Conservation (phyloP, 2,329 filamentous ascomycete genomes). For the Pestalotiopsis sp. region DNA sequence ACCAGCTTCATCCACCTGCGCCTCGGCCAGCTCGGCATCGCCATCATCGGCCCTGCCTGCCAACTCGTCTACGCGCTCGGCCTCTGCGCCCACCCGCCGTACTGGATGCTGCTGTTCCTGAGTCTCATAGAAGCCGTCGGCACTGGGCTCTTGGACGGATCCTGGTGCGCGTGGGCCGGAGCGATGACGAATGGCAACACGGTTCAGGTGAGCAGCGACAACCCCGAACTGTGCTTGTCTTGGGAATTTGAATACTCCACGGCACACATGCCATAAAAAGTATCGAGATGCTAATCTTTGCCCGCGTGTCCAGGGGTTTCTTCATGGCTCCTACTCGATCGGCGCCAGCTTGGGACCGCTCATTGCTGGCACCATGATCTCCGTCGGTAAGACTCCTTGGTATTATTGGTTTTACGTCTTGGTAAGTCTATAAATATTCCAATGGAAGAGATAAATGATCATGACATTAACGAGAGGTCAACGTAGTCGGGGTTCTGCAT, state of each 20-base stretch:
- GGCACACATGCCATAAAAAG: not conserved
- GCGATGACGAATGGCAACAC: conserved; percentile 31
- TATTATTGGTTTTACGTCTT: conserved; percentile 42
- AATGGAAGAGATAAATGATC: too few species aligned
- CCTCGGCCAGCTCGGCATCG: conserved; percentile 44
- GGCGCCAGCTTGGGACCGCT: conserved; percentile 42
- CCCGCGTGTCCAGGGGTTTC: conserved; percentile 30
- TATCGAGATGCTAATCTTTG: not conserved
- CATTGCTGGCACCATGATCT: conserved; percentile 34
- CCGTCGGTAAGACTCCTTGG: conserved; percentile 32
- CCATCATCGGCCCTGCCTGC: conserved; percentile 39
- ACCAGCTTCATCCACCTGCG: conserved; percentile 41
- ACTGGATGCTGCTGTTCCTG: conserved; percentile 33
- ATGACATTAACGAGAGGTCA: not conserved
- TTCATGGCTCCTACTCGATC: conserved; percentile 42
- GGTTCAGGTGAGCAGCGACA: not conserved
- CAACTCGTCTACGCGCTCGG: conserved; percentile 35
- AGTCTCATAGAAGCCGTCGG: conserved; percentile 39
- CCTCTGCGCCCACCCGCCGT: conserved; percentile 33
- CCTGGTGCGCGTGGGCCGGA: conserved; percentile 48
- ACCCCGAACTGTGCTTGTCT: not conserved
- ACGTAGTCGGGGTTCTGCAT: conserved; percentile 20
- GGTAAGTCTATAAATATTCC: conserved; percentile 28
- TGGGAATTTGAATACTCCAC: not conserved
- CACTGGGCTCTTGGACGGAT: conserved; percentile 43